Evolutionary conservation across 257 asterid genomes (phyloP).

Genomic region (Solanum chilense): DNA sequence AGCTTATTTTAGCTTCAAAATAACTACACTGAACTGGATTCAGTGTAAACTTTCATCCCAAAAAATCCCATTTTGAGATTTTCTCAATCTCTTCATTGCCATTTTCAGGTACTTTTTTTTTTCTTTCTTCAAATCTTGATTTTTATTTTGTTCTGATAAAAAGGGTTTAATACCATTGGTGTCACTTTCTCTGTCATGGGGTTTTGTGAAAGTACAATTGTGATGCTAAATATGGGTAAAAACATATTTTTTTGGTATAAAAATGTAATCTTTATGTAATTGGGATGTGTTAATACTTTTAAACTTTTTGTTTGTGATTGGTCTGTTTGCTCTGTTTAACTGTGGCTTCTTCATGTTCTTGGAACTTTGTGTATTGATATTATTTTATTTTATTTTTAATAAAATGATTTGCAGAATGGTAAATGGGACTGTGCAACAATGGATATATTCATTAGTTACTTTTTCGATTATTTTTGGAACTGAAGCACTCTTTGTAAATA

Average conservation of each 20-base stretch:
- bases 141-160: background rate
- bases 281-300: background rate
- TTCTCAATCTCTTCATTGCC: constrained; percentile 1
- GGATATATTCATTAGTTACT: constrained; percentile 13
- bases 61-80: background rate
- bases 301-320: background rate
- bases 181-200: background rate
- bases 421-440: constrained; percentile 16
- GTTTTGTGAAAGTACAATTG: background rate
- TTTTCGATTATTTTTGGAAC: constrained; percentile 3
- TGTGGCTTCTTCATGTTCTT: background rate
- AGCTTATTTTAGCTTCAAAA: background rate
- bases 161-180: background rate
- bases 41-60: background rate
- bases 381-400: background rate
- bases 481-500: constrained; percentile 27
- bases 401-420: constrained; percentile 18
- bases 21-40: background rate
- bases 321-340: background rate
- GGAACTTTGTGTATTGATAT: background rate
- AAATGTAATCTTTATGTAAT: background rate
- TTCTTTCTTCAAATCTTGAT: background rate
- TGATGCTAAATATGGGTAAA: background rate
- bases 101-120: background rate
- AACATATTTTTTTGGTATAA: background rate